A percentile compares a stretch with the other conserved stretches of the same genome.
Evolutionary conservation across 306 rosid genomes (phyloP).

Genomic region (Vigna mungo): DNA sequence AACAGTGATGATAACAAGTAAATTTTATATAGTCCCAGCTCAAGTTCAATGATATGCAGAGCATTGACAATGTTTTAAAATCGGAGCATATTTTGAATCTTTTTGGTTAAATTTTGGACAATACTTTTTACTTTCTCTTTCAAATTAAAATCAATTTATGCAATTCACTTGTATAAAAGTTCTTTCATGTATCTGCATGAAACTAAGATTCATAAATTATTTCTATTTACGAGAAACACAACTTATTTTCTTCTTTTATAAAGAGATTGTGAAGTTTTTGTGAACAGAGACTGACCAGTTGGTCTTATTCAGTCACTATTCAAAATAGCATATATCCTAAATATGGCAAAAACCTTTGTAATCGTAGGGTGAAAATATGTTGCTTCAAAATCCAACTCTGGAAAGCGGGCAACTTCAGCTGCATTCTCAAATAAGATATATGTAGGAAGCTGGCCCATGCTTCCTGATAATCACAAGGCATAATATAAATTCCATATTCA

Average conservation of each 20-base stretch:
- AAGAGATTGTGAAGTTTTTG: not conserved
- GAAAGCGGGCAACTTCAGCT: constrained; percentile 76
- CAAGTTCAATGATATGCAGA: too few relatives aligned
- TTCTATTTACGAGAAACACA: not conserved
- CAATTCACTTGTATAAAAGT: not conserved
- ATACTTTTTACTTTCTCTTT: too few relatives aligned
- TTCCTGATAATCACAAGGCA: constrained; percentile 56
- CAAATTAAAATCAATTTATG: not conserved
- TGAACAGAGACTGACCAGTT: not conserved
- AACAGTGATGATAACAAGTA: constrained; percentile 22
- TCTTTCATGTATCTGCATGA: not conserved
- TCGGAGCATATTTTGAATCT: not conserved
- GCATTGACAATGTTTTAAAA: not conserved
- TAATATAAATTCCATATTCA: constrained; percentile 36
- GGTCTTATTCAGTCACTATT: constrained; percentile 7
- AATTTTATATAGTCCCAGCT: too few relatives aligned
- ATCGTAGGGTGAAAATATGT: constrained; percentile 62
- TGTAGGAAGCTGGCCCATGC: constrained; percentile 90
- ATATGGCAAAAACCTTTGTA: constrained; percentile 60
- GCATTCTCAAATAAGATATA: constrained; percentile 87
- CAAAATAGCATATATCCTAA: constrained; percentile 32
- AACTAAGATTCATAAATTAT: not conserved
- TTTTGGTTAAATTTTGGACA: too few relatives aligned
- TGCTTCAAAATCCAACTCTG: constrained; percentile 66
- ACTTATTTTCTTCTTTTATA: not conserved